Conservation (phyloP, 257 asterid genomes). For the Solanum lycopersicoides region DNA sequence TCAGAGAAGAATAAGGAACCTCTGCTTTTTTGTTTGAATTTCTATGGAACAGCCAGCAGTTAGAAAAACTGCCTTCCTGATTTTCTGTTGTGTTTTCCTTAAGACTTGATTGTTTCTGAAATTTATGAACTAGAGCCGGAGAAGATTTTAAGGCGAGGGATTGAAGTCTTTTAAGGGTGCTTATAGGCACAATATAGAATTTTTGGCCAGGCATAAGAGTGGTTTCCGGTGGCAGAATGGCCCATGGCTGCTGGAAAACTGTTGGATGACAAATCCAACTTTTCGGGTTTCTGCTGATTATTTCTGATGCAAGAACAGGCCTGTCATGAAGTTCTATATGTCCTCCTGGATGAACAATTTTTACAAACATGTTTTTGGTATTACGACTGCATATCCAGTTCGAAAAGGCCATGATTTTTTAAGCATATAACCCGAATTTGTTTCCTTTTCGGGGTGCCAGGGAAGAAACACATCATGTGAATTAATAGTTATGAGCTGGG, state of each 20-base stretch:
- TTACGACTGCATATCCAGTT: conserved; percentile 41
- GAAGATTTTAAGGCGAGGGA: conserved; percentile 10
- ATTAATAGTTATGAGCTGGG: not conserved
- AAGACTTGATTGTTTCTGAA: not conserved
- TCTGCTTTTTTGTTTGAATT: not conserved
- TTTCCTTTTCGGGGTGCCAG: not conserved
- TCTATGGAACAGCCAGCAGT: conserved; percentile 18
- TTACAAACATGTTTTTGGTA: conserved; percentile 32
- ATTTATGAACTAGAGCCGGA: not conserved
- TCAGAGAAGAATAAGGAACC: not conserved
- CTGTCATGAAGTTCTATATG: conserved; percentile 66
- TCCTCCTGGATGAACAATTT: conserved; percentile 67
- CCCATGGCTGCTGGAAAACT: conserved; percentile 54
- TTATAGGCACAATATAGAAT: conserved; percentile 49
- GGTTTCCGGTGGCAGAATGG: conserved; percentile 41
- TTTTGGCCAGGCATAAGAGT: conserved; percentile 44
- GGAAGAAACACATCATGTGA: not conserved
- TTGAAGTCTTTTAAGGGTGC: conserved; percentile 46
- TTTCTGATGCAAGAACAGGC: conserved; percentile 40
- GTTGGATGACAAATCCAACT: conserved; percentile 49
- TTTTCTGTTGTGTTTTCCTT: not conserved
- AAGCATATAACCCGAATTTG: not conserved
- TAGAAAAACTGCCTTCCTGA: not conserved
- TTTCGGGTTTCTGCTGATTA: conserved; percentile 44
- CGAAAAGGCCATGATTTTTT: conserved; percentile 17